Percentiles rank a stretch among this genome's conserved stretches.
phyloP scores from a whole-genome alignment of 768 basidiomycete genomes.

The Russula brevipes region DNA sequence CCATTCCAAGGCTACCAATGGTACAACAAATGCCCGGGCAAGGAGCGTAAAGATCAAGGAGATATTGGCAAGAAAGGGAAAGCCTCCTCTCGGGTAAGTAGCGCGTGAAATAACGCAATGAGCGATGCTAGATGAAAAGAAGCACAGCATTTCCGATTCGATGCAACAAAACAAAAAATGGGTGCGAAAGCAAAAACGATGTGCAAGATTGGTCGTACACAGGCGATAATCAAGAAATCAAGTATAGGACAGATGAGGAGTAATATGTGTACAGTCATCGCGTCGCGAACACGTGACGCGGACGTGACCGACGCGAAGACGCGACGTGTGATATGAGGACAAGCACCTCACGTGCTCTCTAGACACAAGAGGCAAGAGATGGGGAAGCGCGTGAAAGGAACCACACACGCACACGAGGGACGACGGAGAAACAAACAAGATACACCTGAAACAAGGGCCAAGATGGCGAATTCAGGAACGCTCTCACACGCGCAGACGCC shows the following conservation, averaged over 20 bases:
- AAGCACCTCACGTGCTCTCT: slow-evolving; percentile 6
- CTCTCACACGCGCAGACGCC: not conserved
- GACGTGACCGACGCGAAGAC: slow-evolving; percentile 16
- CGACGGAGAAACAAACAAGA: not conserved
- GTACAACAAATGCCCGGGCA: not conserved
- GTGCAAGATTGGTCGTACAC: slow-evolving; percentile 9
- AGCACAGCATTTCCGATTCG: slow-evolving; percentile 13
- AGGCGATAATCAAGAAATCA: not conserved
- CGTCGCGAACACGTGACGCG: slow-evolving; percentile 19
- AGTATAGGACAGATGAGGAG: not conserved
- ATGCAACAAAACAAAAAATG: slow-evolving; percentile 22
- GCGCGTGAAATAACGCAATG: not conserved
- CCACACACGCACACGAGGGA: too few species aligned
- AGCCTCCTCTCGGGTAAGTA: slow-evolving; percentile 5
- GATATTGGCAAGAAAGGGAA: not conserved
- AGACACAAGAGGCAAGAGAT: not conserved
- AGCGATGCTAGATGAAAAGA: not conserved
- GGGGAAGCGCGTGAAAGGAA: not conserved
- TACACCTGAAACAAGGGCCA: slow-evolving; percentile 2
- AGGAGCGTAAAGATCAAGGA: slow-evolving; percentile 2
- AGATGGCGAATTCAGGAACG: not conserved
- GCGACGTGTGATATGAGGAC: not conserved
- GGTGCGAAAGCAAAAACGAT: slow-evolving; percentile 21
- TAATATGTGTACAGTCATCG: not conserved
- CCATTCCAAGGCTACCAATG: not conserved